A percentile compares a stretch with the other conserved stretches of the same genome.
Conservation (phyloP, 2,329 filamentous ascomycete species). For the Xylaria sp. region DNA sequence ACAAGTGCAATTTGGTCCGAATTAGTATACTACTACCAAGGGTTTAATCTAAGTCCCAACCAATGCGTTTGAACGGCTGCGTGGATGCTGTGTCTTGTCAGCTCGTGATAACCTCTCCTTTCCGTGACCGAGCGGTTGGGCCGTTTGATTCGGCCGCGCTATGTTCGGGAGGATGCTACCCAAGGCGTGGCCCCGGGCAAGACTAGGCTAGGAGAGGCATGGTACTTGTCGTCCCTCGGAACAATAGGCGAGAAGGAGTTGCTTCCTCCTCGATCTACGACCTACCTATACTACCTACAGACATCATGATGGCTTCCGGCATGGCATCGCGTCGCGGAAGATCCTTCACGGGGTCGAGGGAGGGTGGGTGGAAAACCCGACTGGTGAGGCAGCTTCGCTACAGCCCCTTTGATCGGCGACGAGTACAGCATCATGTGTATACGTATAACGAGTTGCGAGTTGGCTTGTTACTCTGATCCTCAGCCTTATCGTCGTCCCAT, state of each 20-base stretch:
- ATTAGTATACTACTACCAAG: not conserved
- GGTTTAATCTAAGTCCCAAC: not conserved
- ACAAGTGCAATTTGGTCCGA: not conserved
- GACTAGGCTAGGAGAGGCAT: slow-evolving; percentile 6
- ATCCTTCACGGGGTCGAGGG: not conserved
- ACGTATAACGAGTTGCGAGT: not conserved
- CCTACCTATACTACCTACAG: not conserved
- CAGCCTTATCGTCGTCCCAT: slow-evolving; percentile 18
- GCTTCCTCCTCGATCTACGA: not conserved
- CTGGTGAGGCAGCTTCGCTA: not conserved
- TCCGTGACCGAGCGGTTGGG: not conserved
- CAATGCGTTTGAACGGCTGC: not conserved
- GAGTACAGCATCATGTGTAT: not conserved
- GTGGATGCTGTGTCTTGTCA: not conserved
- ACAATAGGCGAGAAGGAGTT: slow-evolving; percentile 19
- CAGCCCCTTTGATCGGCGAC: not conserved
- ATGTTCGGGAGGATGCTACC: slow-evolving; percentile 9
- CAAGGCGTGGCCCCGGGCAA: not conserved
- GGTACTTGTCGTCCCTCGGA: slow-evolving; percentile 19
- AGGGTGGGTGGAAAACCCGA: not conserved
- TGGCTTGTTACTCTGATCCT: not conserved
- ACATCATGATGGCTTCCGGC: not conserved
- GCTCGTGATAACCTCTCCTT: not conserved
- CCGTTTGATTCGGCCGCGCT: slow-evolving; percentile 6
- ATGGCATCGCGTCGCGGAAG: not conserved